Evolutionary conservation across 495 filamentous ascomycete species (phyloP).

Genomic region (Opeltia flavorubescens): DNA sequence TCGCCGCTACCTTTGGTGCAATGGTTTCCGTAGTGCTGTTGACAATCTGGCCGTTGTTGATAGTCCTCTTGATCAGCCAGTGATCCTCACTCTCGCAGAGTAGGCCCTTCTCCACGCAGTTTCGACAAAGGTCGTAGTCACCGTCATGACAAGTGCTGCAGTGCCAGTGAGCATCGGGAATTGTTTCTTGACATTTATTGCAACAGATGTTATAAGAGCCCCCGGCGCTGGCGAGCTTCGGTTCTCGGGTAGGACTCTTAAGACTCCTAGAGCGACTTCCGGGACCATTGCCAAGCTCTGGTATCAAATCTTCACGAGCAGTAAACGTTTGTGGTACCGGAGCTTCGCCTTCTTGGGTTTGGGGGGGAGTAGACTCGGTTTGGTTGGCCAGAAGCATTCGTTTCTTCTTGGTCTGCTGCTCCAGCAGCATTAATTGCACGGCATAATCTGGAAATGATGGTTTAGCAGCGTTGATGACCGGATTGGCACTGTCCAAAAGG

Average conservation of each 20-base stretch:
- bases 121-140: slow-evolving; percentile 84
- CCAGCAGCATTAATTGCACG: slow-evolving; percentile 1
- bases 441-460: neutral
- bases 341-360: slow-evolving; percentile 17
- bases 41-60: slow-evolving; percentile 63
- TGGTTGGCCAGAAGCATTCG: neutral
- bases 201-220: slow-evolving; percentile 62
- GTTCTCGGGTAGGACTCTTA: neutral
- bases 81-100: slow-evolving; percentile 65
- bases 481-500: neutral
- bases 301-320: slow-evolving; percentile 25
- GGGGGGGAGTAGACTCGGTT: neutral
- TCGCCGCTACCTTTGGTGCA: slow-evolving; percentile 38
- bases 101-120: slow-evolving; percentile 60
- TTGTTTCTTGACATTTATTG: slow-evolving; percentile 70
- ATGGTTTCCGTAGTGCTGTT: slow-evolving; percentile 74
- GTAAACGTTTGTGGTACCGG: slow-evolving; percentile 17
- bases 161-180: slow-evolving; percentile 78
- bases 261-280: slow-evolving; percentile 10
- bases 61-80: slow-evolving; percentile 85
- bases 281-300: slow-evolving; percentile 19
- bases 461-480: neutral
- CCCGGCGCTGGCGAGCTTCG: neutral
- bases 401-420: slow-evolving; percentile 2
- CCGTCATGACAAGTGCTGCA: slow-evolving; percentile 86